Percentiles rank a stretch among this genome's conserved stretches.
Conservation (phyloP, 306 rosid species). For the Castanopsis chinensis region DNA sequence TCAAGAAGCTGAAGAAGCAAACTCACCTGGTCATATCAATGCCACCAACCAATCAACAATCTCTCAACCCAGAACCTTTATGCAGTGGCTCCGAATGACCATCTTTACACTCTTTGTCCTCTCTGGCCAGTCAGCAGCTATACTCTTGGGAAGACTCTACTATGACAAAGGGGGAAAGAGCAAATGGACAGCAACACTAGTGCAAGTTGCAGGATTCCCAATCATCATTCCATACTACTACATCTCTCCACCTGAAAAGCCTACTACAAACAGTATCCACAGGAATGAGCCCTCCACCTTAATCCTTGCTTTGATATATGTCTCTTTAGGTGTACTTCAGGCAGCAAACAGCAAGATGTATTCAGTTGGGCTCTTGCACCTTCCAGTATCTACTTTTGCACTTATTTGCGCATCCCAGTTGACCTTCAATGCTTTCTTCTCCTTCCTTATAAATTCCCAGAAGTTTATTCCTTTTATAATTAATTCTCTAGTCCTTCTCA, state of each 20-base stretch:
- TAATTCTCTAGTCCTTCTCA: slow-evolving; percentile 43
- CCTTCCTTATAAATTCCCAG: slow-evolving; percentile 43
- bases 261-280: neutral
- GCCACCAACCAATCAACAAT: neutral
- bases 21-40: neutral
- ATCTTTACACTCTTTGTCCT: neutral
- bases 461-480: slow-evolving; percentile 34
- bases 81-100: neutral
- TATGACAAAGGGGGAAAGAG: slow-evolving; percentile 46
- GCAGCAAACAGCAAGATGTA: slow-evolving; percentile 26
- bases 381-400: slow-evolving; percentile 47
- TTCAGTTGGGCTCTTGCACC: slow-evolving; percentile 39
- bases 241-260: slow-evolving; percentile 10
- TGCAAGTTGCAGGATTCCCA: slow-evolving; percentile 36
- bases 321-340: neutral
- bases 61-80: too few species aligned
- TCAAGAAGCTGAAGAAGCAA: slow-evolving; percentile 10
- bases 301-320: slow-evolving; percentile 7
- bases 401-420: slow-evolving; percentile 41
- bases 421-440: slow-evolving; percentile 46
- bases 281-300: neutral
- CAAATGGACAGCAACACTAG: slow-evolving; percentile 42
- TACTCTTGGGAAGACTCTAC: slow-evolving; percentile 43
- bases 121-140: slow-evolving; percentile 33
- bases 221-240: slow-evolving; percentile 36